Base-by-base conservation (phyloP, 352 stramenopile species). In the Phytophthora meadii region DNA sequence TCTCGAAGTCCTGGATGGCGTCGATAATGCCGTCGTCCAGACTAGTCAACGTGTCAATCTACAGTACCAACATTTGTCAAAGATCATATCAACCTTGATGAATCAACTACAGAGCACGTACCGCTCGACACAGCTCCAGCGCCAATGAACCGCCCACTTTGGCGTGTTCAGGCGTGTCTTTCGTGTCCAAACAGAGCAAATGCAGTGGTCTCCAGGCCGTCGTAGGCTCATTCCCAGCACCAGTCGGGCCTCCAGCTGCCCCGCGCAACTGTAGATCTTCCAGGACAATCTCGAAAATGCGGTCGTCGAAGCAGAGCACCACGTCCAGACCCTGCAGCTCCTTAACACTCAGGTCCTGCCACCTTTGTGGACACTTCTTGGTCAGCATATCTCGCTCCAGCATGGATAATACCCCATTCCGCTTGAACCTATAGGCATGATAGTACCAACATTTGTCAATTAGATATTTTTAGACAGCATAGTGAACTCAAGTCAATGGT, bases 241-340 rank as follows among this genome's bases (percentile, higher is more conserved):
- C 63, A 5, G 17, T 32, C 11, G 61, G 60, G 15, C 66, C 66
- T 44, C 66, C 66, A 4, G 64, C 64, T 14, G 70, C 70, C 11
- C 84, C 66, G 11, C 81, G 79, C 37, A 92, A 67, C 70, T 92
- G 83, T 54, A 92, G 61, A 60, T 89, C 84, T 50, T 97, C 88
- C 25, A 94, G 59, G 15, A 97, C 84, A 27, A 94, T 92, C 64
- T 96, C 87, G 24, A 93, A 97, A 55, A 97, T 93, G 57, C 87
- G 84, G 71, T 94, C 84, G 69, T 97, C 90, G 71, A 97, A 97
- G 78, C 88, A 96, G n/a, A 97, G 56, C 27, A 96, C 84, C 17
- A 97, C 85, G 51, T 94, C 85, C 58, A 96, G 80, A 3, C 79
- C 70, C 24, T 89, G 79, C 17, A 96, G 64, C 65, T 96, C 88